A percentile compares a stretch with the other conserved stretches of the same genome.
Conservation (phyloP, 2,329 filamentous ascomycete species). For the Nigrospora sphaerica region DNA sequence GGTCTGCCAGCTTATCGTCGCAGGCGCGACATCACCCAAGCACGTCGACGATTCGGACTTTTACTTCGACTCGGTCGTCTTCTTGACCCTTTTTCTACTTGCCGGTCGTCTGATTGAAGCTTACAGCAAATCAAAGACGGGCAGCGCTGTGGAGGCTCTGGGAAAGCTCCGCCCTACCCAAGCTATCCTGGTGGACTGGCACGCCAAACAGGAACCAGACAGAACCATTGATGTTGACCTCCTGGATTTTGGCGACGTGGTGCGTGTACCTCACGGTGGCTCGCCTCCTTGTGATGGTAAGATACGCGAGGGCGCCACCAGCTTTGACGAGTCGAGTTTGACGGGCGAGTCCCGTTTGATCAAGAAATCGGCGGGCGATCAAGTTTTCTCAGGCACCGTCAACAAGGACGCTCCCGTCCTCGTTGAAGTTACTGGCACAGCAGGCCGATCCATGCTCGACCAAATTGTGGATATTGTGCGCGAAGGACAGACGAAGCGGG, state of each 20-base stretch:
- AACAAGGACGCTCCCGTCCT: constrained; percentile 61
- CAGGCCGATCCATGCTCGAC: constrained; percentile 70
- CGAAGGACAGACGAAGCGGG: constrained; percentile 69
- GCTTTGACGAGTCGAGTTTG: constrained; percentile 85
- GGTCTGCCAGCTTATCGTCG: constrained; percentile 66
- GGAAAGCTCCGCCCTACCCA: constrained; percentile 71
- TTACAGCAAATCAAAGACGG: constrained; percentile 86
- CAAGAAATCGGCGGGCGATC: constrained; percentile 54
- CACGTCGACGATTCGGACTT: constrained; percentile 44
- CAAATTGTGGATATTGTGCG: constrained; percentile 71
- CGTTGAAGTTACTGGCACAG: constrained; percentile 55
- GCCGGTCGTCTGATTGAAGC: constrained; percentile 70
- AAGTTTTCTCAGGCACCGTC: constrained; percentile 66
- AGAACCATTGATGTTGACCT: constrained; percentile 52
- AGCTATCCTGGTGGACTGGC: constrained; percentile 59
- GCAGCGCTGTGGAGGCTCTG: constrained; percentile 75
- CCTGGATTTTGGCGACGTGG: constrained; percentile 66
- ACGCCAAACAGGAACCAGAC: constrained; percentile 27
- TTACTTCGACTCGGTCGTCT: constrained; percentile 92
- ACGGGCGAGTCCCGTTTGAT: constrained; percentile 71
- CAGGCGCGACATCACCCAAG: constrained; percentile 34
- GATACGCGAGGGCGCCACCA: constrained; percentile 53
- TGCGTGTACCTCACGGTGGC: constrained; percentile 69
- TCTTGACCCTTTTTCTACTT: constrained; percentile 82
- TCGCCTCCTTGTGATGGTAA: constrained; percentile 81